Base-by-base conservation (phyloP, 495 filamentous ascomycete species). In the Penicillium pulvis region DNA sequence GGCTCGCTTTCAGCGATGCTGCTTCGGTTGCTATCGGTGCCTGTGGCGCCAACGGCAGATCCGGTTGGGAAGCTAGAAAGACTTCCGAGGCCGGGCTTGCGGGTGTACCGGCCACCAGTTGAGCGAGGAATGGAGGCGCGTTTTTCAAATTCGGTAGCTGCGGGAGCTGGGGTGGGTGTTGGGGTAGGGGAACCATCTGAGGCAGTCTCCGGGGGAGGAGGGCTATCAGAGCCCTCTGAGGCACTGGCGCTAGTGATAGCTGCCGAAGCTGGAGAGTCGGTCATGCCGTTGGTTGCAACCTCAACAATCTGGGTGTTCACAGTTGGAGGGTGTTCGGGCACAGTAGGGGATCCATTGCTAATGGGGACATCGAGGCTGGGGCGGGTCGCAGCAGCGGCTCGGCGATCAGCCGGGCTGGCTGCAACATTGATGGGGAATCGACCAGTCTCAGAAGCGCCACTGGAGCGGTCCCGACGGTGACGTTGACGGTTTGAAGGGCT, bases 391-490 rank as follows among this genome's bases (percentile, higher is more conserved):
- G 56, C 71, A 60, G 53, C 39, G 74, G 77, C 53, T 68, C 62
- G 81, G 78, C 77, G 75, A 17, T 78, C 71, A 31, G 84, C 82
- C 39, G 87, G 87, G 42, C 88, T 88, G 17, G 79, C 33, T 14
- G 12, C 73, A 44, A 85, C 81, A 53, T 79, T 76, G 61, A 98
- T 88, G 9, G 94, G 94, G 79, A 98, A 98, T 19, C 94, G 72
- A 19, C 81, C 43, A 81, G 92, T 71, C 86, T 88, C 69, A 17
- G 61, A 84, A 9, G 89, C 86, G 55, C 93, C 92, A 53, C 85
- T 89, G 65, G 88, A 91, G 62, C 88, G 86, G 58, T 97, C 93
- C 61, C 93, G 84, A 53, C 90, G 85, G 62, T 87, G 82, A 49
- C 76, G 67, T 44, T 75, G 79, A 57, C 81, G 83, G 17, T 88